Evolutionary conservation across 495 filamentous ascomycete species (phyloP).

Genomic region (Acidomyces sp.): DNA sequence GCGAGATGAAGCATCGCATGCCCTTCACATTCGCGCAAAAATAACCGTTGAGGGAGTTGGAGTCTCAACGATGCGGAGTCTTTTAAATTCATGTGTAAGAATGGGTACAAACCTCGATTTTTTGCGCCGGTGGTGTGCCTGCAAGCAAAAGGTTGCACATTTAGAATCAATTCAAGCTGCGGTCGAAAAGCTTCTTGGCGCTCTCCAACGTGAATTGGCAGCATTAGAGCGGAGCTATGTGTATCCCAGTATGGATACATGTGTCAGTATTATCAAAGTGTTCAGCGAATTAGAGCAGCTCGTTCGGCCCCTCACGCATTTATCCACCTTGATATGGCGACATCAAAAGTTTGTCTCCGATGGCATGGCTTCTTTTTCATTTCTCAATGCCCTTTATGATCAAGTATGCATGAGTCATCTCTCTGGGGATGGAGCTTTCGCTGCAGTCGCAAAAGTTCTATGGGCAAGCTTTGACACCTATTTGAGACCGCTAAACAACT

Average conservation of each 20-base stretch:
- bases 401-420: constrained; percentile 54
- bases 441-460: constrained; percentile 53
- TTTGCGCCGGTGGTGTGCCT: constrained; percentile 35
- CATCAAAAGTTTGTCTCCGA: neutral
- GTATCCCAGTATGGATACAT: constrained; percentile 21
- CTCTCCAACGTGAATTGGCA: constrained; percentile 36
- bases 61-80: too few relatives aligned
- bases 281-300: constrained; percentile 41
- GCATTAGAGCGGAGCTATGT: constrained; percentile 34
- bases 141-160: constrained; percentile 33
- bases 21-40: too few relatives aligned
- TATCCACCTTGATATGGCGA: constrained; percentile 3
- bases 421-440: constrained; percentile 49
- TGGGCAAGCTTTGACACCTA: constrained; percentile 76
- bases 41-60: too few relatives aligned
- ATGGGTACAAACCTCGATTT: constrained; percentile 36
- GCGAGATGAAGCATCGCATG: too few relatives aligned
- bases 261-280: constrained; percentile 48
- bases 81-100: too few relatives aligned
- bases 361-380: constrained; percentile 36
- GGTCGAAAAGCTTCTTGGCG: constrained; percentile 31
- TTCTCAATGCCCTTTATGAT: constrained; percentile 62
- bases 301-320: constrained; percentile 19
- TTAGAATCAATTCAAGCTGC: constrained; percentile 44
- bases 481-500: constrained; percentile 59